phyloP scores from a whole-genome alignment of 352 stramenopile species.

The Pythium catenulatum region DNA sequence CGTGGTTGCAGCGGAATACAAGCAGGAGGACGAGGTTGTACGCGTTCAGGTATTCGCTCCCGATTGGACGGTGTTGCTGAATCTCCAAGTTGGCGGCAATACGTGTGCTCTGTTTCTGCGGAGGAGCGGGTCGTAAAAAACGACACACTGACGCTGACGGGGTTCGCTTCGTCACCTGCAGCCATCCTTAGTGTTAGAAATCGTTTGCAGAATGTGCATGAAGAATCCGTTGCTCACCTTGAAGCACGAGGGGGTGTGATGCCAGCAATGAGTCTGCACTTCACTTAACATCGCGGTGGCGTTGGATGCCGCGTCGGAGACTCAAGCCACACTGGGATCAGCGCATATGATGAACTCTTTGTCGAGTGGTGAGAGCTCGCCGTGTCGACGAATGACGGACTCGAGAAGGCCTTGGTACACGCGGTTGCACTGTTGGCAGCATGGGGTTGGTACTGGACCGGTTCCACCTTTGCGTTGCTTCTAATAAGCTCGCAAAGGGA shows the following conservation, averaged over 20 bases:
- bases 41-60: conserved; percentile 40
- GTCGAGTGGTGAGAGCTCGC: background rate
- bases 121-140: background rate
- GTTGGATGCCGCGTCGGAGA: too few species aligned
- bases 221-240: background rate
- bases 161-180: conserved; percentile 1
- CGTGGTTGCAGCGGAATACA: conserved; percentile 28
- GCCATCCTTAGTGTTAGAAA: too few species aligned
- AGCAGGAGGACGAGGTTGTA: background rate
- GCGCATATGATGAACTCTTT: background rate
- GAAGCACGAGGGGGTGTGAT: conserved; percentile 11
- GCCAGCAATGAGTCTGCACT: background rate
- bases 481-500: conserved; percentile 10
- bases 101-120: background rate
- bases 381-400: background rate
- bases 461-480: background rate
- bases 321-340: too few species aligned
- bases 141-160: background rate
- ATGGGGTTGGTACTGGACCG: background rate
- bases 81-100: background rate
- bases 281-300: background rate
- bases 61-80: background rate
- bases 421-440: background rate
- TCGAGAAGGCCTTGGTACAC: background rate
- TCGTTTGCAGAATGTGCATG: background rate